These are phyloP conservation scores for Pythium dissimile DNA, from an alignment of 352 stramenopile genomes.

Conservation along the genomic window DNA sequence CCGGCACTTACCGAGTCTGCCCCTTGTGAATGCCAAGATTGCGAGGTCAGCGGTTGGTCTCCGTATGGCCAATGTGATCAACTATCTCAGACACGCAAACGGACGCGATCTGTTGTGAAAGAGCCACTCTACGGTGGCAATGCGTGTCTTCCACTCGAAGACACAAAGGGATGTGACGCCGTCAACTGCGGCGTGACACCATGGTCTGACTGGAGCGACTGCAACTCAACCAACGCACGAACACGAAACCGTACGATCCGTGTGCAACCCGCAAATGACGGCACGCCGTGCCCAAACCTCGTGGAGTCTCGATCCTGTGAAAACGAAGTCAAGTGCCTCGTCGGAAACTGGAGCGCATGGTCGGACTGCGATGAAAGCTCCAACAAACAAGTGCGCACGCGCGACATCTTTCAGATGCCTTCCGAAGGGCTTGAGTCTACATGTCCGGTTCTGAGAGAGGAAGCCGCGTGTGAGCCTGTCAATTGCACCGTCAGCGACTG, in stretches of 20 bases:
- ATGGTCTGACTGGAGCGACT: slow-evolving; percentile 48
- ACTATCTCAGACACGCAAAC: slow-evolving; percentile 31
- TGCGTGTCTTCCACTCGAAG: slow-evolving; percentile 40
- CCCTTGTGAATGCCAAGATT: slow-evolving; percentile 38
- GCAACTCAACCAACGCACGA: slow-evolving; percentile 32
- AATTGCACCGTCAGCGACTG: slow-evolving; percentile 55
- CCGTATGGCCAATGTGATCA: slow-evolving; percentile 37
- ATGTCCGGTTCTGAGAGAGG: slow-evolving; percentile 40
- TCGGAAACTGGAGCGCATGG: slow-evolving; percentile 50
- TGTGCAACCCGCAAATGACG: slow-evolving; percentile 30
- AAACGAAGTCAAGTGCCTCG: slow-evolving; percentile 40
- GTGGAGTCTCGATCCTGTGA: slow-evolving; percentile 40
- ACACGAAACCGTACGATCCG: slow-evolving; percentile 37
- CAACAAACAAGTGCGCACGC: slow-evolving; percentile 38
- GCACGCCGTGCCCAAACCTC: slow-evolving; percentile 38
- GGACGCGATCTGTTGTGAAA: slow-evolving; percentile 30
- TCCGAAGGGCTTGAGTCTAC: slow-evolving; percentile 18
- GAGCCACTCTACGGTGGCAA: slow-evolving; percentile 33
- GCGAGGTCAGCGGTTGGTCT: slow-evolving; percentile 51
- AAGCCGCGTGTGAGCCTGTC: slow-evolving; percentile 38
- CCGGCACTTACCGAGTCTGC: slow-evolving; percentile 31
- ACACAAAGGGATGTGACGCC: slow-evolving; percentile 33
- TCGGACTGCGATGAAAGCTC: slow-evolving; percentile 35
- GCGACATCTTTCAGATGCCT: slow-evolving; percentile 33
- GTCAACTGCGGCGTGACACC: slow-evolving; percentile 52